Evolutionary conservation across 2,329 filamentous ascomycete species (phyloP).

Genomic region (Dryadomyces sulphureus): DNA sequence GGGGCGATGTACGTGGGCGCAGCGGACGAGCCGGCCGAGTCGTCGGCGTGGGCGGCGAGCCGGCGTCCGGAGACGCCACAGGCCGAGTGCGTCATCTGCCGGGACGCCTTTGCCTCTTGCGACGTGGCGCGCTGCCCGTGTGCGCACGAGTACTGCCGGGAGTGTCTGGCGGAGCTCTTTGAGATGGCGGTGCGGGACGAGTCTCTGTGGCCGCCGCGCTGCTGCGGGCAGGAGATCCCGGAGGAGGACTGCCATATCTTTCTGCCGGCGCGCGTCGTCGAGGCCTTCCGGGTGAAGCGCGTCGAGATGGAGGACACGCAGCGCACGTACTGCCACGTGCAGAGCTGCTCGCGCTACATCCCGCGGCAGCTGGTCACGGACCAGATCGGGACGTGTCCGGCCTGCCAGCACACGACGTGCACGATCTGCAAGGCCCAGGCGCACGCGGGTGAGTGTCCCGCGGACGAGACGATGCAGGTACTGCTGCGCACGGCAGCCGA

Average conservation of each 20-base stretch:
- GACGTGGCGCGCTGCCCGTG: slow-evolving; percentile 17
- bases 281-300: slow-evolving; percentile 26
- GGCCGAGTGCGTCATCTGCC: slow-evolving; percentile 6
- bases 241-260: slow-evolving; percentile 19
- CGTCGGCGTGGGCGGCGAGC: neutral
- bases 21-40: neutral
- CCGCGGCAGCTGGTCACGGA: slow-evolving; percentile 15
- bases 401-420: slow-evolving; percentile 32
- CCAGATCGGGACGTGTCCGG: slow-evolving; percentile 16
- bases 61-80: neutral
- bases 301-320: slow-evolving; percentile 32
- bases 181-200: slow-evolving; percentile 29
- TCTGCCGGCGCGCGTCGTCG: slow-evolving; percentile 20
- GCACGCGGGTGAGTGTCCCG: slow-evolving; percentile 32
- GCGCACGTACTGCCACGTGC: slow-evolving; percentile 31
- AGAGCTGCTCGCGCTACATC: slow-evolving; percentile 31
- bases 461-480: slow-evolving; percentile 24
- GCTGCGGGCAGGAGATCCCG: slow-evolving; percentile 29
- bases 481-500: slow-evolving; percentile 24
- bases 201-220: slow-evolving; percentile 37
- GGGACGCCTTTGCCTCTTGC: neutral
- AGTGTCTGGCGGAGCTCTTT: slow-evolving; percentile 32
- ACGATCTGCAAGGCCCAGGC: slow-evolving; percentile 29
- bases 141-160: slow-evolving; percentile 34
- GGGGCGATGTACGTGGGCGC: neutral